Evolutionary conservation across 1,284 basidiomycete genomes (phyloP).

Genomic region (Phylloporus gajari): DNA sequence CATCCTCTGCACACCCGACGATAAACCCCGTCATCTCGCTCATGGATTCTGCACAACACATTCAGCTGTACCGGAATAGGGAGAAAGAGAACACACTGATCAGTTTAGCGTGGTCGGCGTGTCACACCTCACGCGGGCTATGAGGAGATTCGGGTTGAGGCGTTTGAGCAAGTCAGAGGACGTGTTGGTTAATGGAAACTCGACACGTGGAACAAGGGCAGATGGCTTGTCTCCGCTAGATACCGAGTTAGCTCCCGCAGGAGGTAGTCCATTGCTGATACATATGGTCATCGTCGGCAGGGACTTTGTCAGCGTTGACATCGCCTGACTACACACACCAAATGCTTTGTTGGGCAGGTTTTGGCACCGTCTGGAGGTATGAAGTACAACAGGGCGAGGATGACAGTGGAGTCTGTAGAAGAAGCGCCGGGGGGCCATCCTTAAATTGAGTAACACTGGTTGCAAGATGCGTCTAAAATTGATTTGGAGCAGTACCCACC

Average conservation of each 20-base stretch:
- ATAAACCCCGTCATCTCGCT: constrained; percentile 84
- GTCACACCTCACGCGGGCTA: too few relatives aligned
- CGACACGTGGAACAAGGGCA: constrained; percentile 36
- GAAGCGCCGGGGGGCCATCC: too few relatives aligned
- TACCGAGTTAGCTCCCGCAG: background rate
- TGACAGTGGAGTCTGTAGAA: too few relatives aligned
- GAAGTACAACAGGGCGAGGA: too few relatives aligned
- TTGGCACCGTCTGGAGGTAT: too few relatives aligned
- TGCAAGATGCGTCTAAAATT: too few relatives aligned
- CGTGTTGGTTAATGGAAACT: constrained; percentile 26
- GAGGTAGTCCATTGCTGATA: constrained; percentile 12
- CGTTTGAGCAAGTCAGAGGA: constrained; percentile 68
- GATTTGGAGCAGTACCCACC: too few relatives aligned
- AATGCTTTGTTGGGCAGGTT: too few relatives aligned
- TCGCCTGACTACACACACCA: constrained; percentile 73
- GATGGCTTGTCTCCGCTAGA: constrained; percentile 80
- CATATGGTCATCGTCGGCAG: constrained; percentile 84
- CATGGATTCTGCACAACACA: constrained; percentile 54
- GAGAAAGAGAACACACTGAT: constrained; percentile 59
- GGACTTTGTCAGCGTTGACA: constrained; percentile 77
- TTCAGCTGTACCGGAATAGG: background rate
- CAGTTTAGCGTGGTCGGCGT: constrained; percentile 63
- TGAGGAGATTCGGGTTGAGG: too few relatives aligned
- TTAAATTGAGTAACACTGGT: too few relatives aligned
- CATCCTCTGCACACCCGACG: constrained; percentile 83